Conservation (phyloP, 306 rosid species). For the Senna tora region DNA sequence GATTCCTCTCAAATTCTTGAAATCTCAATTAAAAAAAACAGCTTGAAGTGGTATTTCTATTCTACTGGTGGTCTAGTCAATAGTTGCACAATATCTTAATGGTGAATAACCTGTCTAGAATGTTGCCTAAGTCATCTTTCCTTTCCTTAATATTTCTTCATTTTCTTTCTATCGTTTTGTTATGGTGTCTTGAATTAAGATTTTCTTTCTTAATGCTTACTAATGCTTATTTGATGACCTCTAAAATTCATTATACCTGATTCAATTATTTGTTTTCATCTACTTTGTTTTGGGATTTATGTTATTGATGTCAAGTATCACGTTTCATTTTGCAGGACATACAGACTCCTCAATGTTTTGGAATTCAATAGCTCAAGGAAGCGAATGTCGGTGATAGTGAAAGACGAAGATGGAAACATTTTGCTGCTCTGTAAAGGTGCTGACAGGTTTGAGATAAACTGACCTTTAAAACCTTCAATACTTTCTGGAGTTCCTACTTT, state of each 20-base stretch:
- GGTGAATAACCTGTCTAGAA: background rate
- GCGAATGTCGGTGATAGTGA: conserved; percentile 27
- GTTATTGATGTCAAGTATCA: background rate
- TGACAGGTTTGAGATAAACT: conserved; percentile 15
- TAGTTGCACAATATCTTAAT: background rate
- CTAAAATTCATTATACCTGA: background rate
- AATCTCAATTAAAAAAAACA: background rate
- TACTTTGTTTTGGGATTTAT: background rate
- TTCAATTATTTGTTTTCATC: background rate
- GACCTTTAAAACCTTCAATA: background rate
- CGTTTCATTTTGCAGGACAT: conserved; percentile 16
- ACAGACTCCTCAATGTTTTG: conserved; percentile 15
- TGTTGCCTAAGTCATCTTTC: background rate
- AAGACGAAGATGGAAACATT: conserved; percentile 8
- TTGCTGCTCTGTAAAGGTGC: conserved; percentile 20
- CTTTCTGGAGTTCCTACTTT: background rate
- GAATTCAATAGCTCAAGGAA: conserved; percentile 21
- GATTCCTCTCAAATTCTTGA: background rate
- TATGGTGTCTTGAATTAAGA: background rate
- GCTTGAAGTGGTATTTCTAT: background rate
- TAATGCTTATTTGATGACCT: background rate
- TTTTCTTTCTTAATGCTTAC: background rate
- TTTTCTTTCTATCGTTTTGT: background rate
- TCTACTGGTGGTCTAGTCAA: background rate
- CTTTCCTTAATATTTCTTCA: background rate